A percentile compares a stretch with the other conserved stretches of the same genome.
These are phyloP conservation scores for Boletellus sp. DNA, from an alignment of 1,284 basidiomycete species.

Conservation along the genomic window DNA sequence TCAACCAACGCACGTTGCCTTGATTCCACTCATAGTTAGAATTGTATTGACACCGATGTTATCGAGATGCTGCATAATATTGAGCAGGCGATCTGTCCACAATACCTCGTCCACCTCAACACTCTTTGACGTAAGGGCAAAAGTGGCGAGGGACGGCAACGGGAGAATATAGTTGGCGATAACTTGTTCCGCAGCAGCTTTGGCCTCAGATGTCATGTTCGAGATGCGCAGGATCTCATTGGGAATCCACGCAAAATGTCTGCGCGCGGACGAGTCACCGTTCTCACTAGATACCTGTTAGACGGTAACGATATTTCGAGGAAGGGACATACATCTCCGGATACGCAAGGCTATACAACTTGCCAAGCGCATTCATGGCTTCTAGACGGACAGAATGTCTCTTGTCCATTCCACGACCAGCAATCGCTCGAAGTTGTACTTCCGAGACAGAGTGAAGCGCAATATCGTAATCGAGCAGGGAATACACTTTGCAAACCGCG, in stretches of 20 bases:
- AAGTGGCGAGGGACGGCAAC: slow-evolving; percentile 48
- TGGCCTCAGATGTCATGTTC: slow-evolving; percentile 50
- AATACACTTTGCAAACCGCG: slow-evolving; percentile 80
- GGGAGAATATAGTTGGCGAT: slow-evolving; percentile 80
- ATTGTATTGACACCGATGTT: slow-evolving; percentile 58
- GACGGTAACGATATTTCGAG: not conserved
- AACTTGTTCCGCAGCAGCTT: slow-evolving; percentile 60
- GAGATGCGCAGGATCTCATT: slow-evolving; percentile 62
- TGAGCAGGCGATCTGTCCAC: slow-evolving; percentile 84
- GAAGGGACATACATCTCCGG: slow-evolving; percentile 76
- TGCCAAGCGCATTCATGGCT: slow-evolving; percentile 76
- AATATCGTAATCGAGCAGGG: slow-evolving; percentile 87
- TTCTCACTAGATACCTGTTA: slow-evolving; percentile 62
- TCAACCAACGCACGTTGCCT: slow-evolving; percentile 41
- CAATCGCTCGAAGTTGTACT: slow-evolving; percentile 61
- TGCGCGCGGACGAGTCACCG: slow-evolving; percentile 67
- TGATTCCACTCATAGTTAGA: slow-evolving; percentile 61
- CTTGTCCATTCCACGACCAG: slow-evolving; percentile 79
- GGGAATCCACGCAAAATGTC: slow-evolving; percentile 95
- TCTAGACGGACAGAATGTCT: slow-evolving; percentile 83
- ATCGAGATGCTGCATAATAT: slow-evolving; percentile 72
- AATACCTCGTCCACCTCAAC: slow-evolving; percentile 69
- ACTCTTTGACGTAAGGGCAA: slow-evolving; percentile 47
- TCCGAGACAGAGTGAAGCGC: slow-evolving; percentile 79
- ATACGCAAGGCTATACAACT: slow-evolving; percentile 80